Evolutionary conservation across 768 basidiomycete genomes (phyloP).

Genomic region (Boletales sp.): DNA sequence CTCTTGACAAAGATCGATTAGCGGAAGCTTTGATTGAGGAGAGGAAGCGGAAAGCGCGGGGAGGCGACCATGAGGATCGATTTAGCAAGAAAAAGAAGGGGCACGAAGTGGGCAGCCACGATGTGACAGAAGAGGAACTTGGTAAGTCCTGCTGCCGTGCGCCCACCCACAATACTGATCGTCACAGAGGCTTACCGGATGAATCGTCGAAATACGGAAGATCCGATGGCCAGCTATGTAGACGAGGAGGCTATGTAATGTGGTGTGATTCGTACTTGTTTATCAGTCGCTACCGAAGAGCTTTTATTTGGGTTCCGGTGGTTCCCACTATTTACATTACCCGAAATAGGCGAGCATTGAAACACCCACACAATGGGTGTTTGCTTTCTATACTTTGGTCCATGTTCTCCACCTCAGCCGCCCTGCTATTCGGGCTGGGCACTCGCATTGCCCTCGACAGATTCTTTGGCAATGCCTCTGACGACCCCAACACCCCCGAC

Average conservation of each 20-base stretch:
- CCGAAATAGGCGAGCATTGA: conserved; percentile 22
- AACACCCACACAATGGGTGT: conserved; percentile 8
- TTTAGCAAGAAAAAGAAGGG: conserved; percentile 60
- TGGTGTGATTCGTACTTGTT: neutral
- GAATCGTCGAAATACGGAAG: conserved; percentile 64
- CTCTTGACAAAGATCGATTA: conserved; percentile 67
- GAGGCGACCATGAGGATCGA: conserved; percentile 51
- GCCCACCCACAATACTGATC: conserved; percentile 3
- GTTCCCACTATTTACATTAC: conserved; percentile 9
- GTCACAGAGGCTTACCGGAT: conserved; percentile 86
- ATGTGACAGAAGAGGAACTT: conserved; percentile 87
- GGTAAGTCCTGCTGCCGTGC: conserved; percentile 43
- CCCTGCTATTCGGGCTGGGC: conserved; percentile 71
- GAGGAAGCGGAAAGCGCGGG: conserved; percentile 69
- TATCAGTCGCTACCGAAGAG: neutral
- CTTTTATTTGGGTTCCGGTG: neutral
- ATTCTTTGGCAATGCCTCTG: conserved; percentile 40
- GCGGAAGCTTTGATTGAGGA: conserved; percentile 73
- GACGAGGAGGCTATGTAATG: conserved; percentile 46
- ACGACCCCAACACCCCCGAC: conserved; percentile 27
- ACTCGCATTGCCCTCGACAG: conserved; percentile 67
- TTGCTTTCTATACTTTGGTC: conserved; percentile 21
- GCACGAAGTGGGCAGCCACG: conserved; percentile 52
- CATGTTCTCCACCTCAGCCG: conserved; percentile 57
- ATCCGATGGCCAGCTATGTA: conserved; percentile 92